phyloP scores from a whole-genome alignment of 2,329 filamentous ascomycete genomes.

The Coniochaeta sp. region DNA sequence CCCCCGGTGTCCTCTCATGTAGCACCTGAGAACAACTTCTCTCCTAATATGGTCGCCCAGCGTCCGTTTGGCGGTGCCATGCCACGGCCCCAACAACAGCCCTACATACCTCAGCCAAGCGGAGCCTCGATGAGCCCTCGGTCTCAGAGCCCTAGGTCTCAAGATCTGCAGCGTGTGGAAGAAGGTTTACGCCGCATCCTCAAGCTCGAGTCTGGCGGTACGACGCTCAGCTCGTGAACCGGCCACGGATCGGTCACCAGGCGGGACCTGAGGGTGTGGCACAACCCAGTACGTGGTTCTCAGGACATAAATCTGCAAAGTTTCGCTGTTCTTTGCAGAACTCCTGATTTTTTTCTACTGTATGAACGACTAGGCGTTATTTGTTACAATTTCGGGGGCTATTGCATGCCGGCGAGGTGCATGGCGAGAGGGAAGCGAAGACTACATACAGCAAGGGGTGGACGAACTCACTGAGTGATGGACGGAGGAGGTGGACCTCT shows the following conservation, averaged over 20 bases:
- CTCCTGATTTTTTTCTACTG: conserved; percentile 8
- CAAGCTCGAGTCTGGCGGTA: conserved; percentile 24
- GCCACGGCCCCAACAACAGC: neutral
- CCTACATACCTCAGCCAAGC: neutral
- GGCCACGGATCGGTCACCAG: neutral
- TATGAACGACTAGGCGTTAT: conserved; percentile 1
- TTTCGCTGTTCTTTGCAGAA: conserved; percentile 10
- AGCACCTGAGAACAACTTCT: neutral
- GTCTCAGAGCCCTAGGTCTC: neutral
- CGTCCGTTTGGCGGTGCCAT: neutral
- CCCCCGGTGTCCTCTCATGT: conserved; percentile 1
- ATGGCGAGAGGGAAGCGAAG: neutral
- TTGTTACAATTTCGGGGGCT: neutral
- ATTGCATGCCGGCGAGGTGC: neutral
- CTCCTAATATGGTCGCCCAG: neutral
- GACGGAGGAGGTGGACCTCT: neutral
- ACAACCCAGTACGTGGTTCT: neutral
- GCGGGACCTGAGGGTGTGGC: neutral
- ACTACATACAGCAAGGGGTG: neutral
- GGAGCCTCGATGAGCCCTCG: neutral
- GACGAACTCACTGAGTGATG: neutral
- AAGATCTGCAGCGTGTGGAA: conserved; percentile 40
- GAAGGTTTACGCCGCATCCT: conserved; percentile 45
- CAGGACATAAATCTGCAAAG: conserved; percentile 6
- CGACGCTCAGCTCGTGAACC: neutral